Conservation (phyloP, 768 basidiomycete genomes). For the Boletus reticuloceps region DNA sequence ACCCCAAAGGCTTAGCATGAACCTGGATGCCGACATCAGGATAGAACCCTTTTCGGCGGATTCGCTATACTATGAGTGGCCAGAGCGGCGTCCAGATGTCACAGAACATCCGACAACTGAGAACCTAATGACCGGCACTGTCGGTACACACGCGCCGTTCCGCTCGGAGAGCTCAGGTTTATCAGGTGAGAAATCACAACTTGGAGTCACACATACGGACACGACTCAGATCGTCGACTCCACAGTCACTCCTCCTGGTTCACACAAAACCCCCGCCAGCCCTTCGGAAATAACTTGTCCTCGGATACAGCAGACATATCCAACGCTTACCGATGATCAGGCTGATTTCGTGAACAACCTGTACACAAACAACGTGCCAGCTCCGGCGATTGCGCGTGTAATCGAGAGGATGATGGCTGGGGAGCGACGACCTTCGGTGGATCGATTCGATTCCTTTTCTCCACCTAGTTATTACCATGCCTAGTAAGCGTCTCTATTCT, state of each 20-base stretch:
- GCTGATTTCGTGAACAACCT: constrained; percentile 18
- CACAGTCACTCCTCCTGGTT: neutral
- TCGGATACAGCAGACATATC: constrained; percentile 6
- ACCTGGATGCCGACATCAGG: neutral
- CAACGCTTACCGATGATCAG: constrained; percentile 16
- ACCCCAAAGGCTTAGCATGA: neutral
- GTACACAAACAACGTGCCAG: constrained; percentile 13
- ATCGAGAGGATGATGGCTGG: constrained; percentile 21
- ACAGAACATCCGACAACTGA: neutral
- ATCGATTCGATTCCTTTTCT: constrained; percentile 7
- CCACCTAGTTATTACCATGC: constrained; percentile 15
- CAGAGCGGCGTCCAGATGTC: neutral
- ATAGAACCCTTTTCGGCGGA: constrained; percentile 5
- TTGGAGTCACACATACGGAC: neutral
- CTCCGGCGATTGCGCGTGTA: constrained; percentile 14
- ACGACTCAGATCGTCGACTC: neutral
- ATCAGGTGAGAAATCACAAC: neutral
- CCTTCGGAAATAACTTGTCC: neutral
- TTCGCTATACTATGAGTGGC: neutral
- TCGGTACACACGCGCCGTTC: neutral
- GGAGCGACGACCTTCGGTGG: constrained; percentile 5
- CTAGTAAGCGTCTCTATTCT: neutral
- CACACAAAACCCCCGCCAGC: neutral
- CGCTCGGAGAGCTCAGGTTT: neutral
- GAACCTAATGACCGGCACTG: neutral